phyloP scores from a whole-genome alignment of 1,139 yeast species.

The Geotrichum cucujoidarum region DNA sequence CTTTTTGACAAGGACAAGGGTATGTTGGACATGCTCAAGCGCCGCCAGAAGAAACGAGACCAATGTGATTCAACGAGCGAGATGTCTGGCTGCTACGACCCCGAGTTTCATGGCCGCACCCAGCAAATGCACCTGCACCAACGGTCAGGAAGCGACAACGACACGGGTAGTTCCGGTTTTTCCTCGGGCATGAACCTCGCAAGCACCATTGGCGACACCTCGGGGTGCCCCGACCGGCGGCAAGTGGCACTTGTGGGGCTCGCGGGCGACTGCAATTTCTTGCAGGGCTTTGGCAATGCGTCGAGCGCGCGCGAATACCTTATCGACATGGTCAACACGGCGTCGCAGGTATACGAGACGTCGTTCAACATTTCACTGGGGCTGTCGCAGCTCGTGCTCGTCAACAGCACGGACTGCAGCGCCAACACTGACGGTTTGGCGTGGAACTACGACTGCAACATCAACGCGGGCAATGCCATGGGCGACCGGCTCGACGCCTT shows the following conservation, averaged over 20 bases:
- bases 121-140: too few relatives aligned
- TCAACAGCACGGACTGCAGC: slow-evolving; percentile 25
- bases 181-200: slow-evolving; percentile 32
- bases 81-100: slow-evolving; percentile 1
- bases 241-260: slow-evolving; percentile 37
- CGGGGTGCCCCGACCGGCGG: slow-evolving; percentile 37
- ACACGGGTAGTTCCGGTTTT: slow-evolving; percentile 30
- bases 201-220: slow-evolving; percentile 33
- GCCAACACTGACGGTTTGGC: slow-evolving; percentile 20
- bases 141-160: slow-evolving; percentile 22
- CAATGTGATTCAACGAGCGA: neutral
- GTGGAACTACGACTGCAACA: slow-evolving; percentile 36
- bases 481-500: slow-evolving; percentile 34
- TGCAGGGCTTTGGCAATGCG: slow-evolving; percentile 31
- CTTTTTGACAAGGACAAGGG: slow-evolving; percentile 10
- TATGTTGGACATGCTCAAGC: neutral
- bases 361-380: slow-evolving; percentile 39
- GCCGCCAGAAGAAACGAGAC: slow-evolving; percentile 24
- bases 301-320: slow-evolving; percentile 34
- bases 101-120: neutral
- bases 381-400: slow-evolving; percentile 26
- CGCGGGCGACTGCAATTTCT: slow-evolving; percentile 39
- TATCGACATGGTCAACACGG: slow-evolving; percentile 36
- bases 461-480: slow-evolving; percentile 24
- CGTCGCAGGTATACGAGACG: slow-evolving; percentile 36